Percentiles rank a stretch among this genome's conserved stretches.
Conservation (phyloP, 2,329 filamentous ascomycete species). For the Pezicula rhizophila region DNA sequence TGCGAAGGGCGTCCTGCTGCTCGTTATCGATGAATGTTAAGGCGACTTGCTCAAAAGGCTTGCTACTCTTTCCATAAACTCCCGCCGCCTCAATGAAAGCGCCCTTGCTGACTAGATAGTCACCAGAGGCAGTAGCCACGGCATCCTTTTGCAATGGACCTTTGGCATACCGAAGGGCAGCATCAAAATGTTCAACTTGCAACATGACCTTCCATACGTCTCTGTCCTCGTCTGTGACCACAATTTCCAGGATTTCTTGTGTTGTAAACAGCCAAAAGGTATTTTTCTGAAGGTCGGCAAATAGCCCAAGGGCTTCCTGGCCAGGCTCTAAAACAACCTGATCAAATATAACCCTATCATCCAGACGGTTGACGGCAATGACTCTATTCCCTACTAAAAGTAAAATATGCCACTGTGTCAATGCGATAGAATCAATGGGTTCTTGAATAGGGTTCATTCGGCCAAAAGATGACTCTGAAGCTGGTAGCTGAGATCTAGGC, state of each 20-base stretch:
- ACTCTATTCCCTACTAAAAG: slow-evolving; percentile 76
- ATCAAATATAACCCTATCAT: slow-evolving; percentile 79
- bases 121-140: slow-evolving; percentile 85
- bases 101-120: slow-evolving; percentile 76
- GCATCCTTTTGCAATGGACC: slow-evolving; percentile 79
- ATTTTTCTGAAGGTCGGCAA: slow-evolving; percentile 87
- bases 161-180: slow-evolving; percentile 78
- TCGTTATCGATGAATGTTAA: slow-evolving; percentile 83
- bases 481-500: slow-evolving; percentile 65
- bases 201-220: slow-evolving; percentile 96
- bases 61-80: slow-evolving; percentile 91
- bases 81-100: slow-evolving; percentile 80
- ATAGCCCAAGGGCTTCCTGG: slow-evolving; percentile 75
- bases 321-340: slow-evolving; percentile 77
- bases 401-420: slow-evolving; percentile 93
- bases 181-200: slow-evolving; percentile 78
- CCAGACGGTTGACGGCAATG: slow-evolving; percentile 80
- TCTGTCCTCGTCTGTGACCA: slow-evolving; percentile 81
- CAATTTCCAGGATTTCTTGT: slow-evolving; percentile 88
- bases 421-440: slow-evolving; percentile 68
- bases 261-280: slow-evolving; percentile 96
- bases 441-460: slow-evolving; percentile 63
- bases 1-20: slow-evolving; percentile 84
- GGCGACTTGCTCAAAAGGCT: slow-evolving; percentile 93
- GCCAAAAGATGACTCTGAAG: slow-evolving; percentile 58